phyloP scores from a whole-genome alignment of 495 filamentous ascomycete species.

The Hypoxylon crocopeplum region DNA sequence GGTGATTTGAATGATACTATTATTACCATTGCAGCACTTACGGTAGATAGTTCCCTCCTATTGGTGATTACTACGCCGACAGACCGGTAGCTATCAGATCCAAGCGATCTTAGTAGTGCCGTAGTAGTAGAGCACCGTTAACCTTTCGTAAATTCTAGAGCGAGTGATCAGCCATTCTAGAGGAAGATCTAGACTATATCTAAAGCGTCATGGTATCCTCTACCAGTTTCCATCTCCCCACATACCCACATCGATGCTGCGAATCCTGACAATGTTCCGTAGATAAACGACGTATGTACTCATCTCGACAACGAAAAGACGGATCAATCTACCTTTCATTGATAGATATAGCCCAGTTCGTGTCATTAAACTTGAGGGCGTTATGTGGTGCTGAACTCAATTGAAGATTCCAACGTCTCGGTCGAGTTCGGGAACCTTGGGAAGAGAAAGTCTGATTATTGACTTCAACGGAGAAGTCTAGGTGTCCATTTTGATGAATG shows the following conservation, averaged over 20 bases:
- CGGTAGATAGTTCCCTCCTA: too few relatives aligned
- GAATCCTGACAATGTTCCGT: background rate
- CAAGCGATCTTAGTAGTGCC: background rate
- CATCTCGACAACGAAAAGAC: too few relatives aligned
- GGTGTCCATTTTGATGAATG: too few relatives aligned
- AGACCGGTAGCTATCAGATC: conserved; percentile 1
- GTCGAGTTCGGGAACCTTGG: conserved; percentile 23
- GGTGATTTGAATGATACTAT: too few relatives aligned
- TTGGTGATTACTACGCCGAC: too few relatives aligned
- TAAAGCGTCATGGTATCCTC: conserved; percentile 16
- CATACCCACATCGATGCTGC: conserved; percentile 7
- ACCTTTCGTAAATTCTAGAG: conserved; percentile 10
- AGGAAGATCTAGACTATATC: conserved; percentile 13
- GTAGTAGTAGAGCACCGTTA: background rate
- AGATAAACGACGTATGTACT: conserved; percentile 13
- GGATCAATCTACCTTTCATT: too few relatives aligned
- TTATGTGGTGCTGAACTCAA: conserved; percentile 14
- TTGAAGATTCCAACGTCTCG: conserved; percentile 17
- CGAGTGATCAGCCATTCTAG: background rate
- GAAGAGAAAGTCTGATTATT: conserved; percentile 24
- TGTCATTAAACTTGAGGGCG: background rate
- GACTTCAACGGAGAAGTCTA: too few relatives aligned
- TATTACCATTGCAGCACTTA: too few relatives aligned
- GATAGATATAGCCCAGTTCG: too few relatives aligned
- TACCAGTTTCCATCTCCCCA: conserved; percentile 5